Evolutionary conservation across 75 land plant species (phyloP).

Genomic region (Ceratopteris richardii): DNA sequence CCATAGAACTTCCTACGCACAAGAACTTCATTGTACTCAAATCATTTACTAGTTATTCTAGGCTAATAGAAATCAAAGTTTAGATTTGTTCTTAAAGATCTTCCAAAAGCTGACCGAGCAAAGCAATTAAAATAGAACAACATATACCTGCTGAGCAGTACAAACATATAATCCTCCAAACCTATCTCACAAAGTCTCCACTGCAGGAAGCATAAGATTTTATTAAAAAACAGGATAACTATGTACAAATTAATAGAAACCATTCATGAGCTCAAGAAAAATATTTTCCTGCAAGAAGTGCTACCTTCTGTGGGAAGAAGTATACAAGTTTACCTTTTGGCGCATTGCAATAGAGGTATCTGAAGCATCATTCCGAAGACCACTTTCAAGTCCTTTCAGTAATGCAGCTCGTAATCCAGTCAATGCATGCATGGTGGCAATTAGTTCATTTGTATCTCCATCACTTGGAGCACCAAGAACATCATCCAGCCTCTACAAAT

Average conservation of each 20-base stretch:
- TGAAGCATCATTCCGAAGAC: conserved; percentile 95
- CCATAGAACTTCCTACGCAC: too few relatives aligned
- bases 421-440: conserved; percentile 51
- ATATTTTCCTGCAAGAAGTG: too few relatives aligned
- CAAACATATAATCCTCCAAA: conserved; percentile 88
- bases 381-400: conserved; percentile 85
- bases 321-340: conserved; percentile 53
- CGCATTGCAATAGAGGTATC: conserved; percentile 94
- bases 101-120: too few relatives aligned
- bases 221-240: neutral
- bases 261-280: too few relatives aligned
- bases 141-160: conserved; percentile 89
- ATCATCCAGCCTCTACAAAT: conserved; percentile 42
- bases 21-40: too few relatives aligned
- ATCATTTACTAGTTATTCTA: too few relatives aligned
- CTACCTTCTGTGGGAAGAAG: too few relatives aligned
- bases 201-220: conserved; percentile 21
- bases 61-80: too few relatives aligned
- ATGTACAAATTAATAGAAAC: too few relatives aligned
- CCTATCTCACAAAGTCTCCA: conserved; percentile 99
- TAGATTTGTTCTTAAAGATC: too few relatives aligned
- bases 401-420: conserved; percentile 53
- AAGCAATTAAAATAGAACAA: too few relatives aligned
- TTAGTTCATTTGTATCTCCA: conserved; percentile 24
- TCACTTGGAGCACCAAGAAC: conserved; percentile 17